Percentiles rank a stretch among this genome's conserved stretches.
Conservation (phyloP, 2,329 filamentous ascomycete genomes). For the Camptophora hylomeconis region DNA sequence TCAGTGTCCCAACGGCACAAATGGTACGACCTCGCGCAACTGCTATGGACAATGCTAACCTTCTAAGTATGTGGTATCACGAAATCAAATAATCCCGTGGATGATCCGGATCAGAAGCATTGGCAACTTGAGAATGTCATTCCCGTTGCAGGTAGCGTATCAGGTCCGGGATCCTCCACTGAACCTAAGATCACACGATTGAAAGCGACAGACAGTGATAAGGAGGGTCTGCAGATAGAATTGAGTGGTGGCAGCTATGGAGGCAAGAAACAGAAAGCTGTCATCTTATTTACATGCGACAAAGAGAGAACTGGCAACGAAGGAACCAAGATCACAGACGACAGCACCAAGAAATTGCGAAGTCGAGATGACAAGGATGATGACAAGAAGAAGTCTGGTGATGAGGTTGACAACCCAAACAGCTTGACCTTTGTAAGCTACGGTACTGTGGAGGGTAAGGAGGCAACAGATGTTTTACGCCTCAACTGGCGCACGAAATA, state of each 20-base stretch:
- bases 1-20: slow-evolving; percentile 56
- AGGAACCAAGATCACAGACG: slow-evolving; percentile 21
- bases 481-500: slow-evolving; percentile 80
- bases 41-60: slow-evolving; percentile 1
- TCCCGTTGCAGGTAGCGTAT: slow-evolving; percentile 18
- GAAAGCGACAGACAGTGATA: slow-evolving; percentile 50
- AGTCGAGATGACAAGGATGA: slow-evolving; percentile 18
- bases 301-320: slow-evolving; percentile 59
- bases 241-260: slow-evolving; percentile 46
- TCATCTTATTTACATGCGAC: slow-evolving; percentile 80
- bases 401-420: slow-evolving; percentile 26
- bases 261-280: slow-evolving; percentile 51
- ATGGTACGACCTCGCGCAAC: slow-evolving; percentile 37
- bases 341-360: slow-evolving; percentile 13
- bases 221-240: slow-evolving; percentile 59
- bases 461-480: slow-evolving; percentile 48
- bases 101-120: slow-evolving; percentile 18
- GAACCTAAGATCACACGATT: slow-evolving; percentile 56
- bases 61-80: slow-evolving; percentile 15
- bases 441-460: slow-evolving; percentile 32
- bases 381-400: slow-evolving; percentile 22
- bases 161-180: slow-evolving; percentile 39
- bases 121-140: slow-evolving; percentile 18
- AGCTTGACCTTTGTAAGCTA: slow-evolving; percentile 71
- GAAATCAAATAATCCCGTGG: slow-evolving; percentile 13